phyloP scores from a whole-genome alignment of 1,139 yeast species.

The Geotrichum bryndzae region DNA sequence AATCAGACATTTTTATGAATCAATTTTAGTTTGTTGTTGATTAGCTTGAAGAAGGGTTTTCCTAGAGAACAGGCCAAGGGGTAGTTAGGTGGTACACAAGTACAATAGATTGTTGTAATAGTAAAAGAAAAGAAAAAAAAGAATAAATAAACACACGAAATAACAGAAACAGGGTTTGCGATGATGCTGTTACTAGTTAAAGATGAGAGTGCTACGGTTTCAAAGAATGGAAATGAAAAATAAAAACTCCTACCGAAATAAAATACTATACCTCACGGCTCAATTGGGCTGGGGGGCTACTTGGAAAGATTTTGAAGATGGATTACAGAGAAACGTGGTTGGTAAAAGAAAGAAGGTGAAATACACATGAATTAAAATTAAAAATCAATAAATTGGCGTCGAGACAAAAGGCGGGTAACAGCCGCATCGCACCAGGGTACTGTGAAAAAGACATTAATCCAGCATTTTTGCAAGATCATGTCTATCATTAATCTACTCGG shows the following conservation, averaged over 20 bases:
- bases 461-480: background rate
- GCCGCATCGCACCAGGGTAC: background rate
- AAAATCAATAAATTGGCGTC: background rate
- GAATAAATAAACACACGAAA: background rate
- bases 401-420: background rate
- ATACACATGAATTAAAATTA: background rate
- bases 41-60: background rate
- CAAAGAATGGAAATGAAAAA: no score
- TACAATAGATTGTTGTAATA: background rate
- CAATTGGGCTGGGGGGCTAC: background rate
- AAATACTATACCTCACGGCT: background rate
- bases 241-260: no score
- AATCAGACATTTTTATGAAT: slow-evolving; percentile 47
- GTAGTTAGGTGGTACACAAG: background rate
- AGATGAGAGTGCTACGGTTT: no score
- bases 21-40: background rate
- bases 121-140: background rate
- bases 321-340: background rate
- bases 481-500: background rate
- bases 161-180: no score
- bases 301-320: background rate
- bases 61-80: background rate
- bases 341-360: background rate
- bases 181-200: no score
- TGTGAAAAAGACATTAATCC: background rate